Conservation (phyloP, 139 green algal genomes). For the Chlorella sp. region DNA sequence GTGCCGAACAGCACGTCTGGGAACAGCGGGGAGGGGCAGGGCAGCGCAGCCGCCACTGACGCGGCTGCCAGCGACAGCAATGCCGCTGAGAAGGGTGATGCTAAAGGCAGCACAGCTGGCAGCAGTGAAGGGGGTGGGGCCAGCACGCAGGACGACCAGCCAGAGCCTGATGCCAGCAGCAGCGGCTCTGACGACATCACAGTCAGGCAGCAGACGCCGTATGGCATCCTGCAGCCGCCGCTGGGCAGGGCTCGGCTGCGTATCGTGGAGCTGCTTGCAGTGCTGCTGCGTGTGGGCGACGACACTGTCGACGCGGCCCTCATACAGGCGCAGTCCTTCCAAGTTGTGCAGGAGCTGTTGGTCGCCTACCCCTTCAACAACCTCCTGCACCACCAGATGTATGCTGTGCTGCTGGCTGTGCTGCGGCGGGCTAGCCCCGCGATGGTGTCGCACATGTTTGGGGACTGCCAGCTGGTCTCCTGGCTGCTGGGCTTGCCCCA, state of each 20-base stretch:
- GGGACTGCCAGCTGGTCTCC: conserved; percentile 43
- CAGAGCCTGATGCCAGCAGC: no score
- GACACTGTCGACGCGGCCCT: conserved; percentile 47
- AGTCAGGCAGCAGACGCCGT: no score
- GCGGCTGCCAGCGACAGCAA: no score
- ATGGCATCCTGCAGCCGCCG: conserved; percentile 64
- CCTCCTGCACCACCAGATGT: conserved; percentile 73
- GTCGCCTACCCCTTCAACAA: conserved; percentile 86
- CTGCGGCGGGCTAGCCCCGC: conserved; percentile 24
- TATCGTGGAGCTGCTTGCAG: conserved; percentile 70
- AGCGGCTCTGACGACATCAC: no score
- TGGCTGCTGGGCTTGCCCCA: conserved; percentile 61
- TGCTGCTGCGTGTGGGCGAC: conserved; percentile 61
- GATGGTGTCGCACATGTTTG: conserved; percentile 61
- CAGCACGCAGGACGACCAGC: no score
- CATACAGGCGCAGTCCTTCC: conserved; percentile 42
- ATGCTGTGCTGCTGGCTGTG: conserved; percentile 43
- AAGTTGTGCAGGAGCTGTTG: conserved; percentile 65
- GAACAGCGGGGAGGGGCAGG: no score
- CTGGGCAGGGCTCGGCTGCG: conserved; percentile 69
- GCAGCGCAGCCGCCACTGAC: no score
- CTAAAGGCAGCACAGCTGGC: no score
- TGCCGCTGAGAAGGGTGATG: no score
- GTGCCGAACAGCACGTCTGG: no score
- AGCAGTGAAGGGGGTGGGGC: no score